Evolutionary conservation across 2,329 filamentous ascomycete genomes (phyloP), one percentile per base, ranked within the genome.

Genomic region (Ophiostoma tasmaniense): DNA sequence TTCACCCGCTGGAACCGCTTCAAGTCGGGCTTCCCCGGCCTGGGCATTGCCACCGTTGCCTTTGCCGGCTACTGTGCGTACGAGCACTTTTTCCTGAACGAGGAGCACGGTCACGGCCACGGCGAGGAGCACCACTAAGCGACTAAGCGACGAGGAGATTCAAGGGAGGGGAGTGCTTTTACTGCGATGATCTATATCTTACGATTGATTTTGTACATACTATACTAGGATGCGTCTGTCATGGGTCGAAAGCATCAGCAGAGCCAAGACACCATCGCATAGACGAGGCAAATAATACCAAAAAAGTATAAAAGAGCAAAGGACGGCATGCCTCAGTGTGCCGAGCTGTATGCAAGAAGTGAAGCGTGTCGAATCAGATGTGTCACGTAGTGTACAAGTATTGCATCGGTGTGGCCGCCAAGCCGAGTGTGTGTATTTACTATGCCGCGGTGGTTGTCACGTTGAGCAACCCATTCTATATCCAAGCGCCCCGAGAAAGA

Each of bases 1-100:
- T 98, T 97, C 84, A 90, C 89, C 73, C 87, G 94, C 75, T 90
- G 84, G 82, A 96, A 97, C 82, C 90, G 95, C 75, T 95, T 97
- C 84, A 93, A 89, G 82, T 83, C 86, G 76, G 84, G 88, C 73
- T 92, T 99, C 78, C 95, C 95, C 50, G 95, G 95, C 71, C 85
- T 99, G 75, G 95, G 95, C 73, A 96, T 94, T 75, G 95, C 93
- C 39, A 90, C 90, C 5, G 93, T 95, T 71, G 93, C 94, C 64
- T 99, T 99, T 79, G 88, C 90, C 66, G 89, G 83, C 72, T 99
- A 99, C 82, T 92, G 93, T 79, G 87, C 86, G 71, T 96, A 92
- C 80, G 95, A 99, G 82, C 87, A 95, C 79, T 81, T 96, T 68
- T 96, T 97, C 79, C 78, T 96, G 74, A 85, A 90, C 62, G 85